These are phyloP conservation scores for Trichocomaceae sp. DNA, from an alignment of 2,329 filamentous ascomycete species.

Conservation along the genomic window DNA sequence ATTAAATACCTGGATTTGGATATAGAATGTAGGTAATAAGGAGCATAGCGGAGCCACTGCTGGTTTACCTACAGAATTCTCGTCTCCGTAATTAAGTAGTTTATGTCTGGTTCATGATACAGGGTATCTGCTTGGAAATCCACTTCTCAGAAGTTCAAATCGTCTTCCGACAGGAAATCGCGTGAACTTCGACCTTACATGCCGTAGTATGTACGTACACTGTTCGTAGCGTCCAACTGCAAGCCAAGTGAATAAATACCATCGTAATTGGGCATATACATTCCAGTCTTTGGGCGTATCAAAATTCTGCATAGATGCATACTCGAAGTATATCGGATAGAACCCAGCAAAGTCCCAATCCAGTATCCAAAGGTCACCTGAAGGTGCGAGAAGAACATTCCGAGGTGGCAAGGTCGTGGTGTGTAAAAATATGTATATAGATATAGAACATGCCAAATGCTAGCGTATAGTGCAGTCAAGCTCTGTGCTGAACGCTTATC, in stretches of 20 bases:
- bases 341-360: constrained; percentile 18
- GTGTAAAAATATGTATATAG: no score
- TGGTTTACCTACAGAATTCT: no score
- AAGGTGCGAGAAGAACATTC: constrained; percentile 17
- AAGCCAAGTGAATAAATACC: constrained; percentile 50
- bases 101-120: not conserved
- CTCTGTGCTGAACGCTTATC: not conserved
- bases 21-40: no score
- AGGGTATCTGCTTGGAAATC: not conserved
- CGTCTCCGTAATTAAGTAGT: no score
- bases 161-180: no score
- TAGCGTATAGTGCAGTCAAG: not conserved
- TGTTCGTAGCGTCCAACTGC: constrained; percentile 3
- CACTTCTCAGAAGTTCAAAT: not conserved
- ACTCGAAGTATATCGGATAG: constrained; percentile 17
- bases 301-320: constrained; percentile 18
- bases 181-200: constrained; percentile 8
- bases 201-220: not conserved
- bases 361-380: constrained; percentile 15
- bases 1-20: no score
- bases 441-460: no score
- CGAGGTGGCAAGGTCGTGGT: no score
- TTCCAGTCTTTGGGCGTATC: constrained; percentile 13
- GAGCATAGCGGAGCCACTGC: no score
- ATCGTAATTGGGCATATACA: constrained; percentile 51